Base-by-base conservation (phyloP, 257 asterid genomes). In the Salvia splendens region DNA sequence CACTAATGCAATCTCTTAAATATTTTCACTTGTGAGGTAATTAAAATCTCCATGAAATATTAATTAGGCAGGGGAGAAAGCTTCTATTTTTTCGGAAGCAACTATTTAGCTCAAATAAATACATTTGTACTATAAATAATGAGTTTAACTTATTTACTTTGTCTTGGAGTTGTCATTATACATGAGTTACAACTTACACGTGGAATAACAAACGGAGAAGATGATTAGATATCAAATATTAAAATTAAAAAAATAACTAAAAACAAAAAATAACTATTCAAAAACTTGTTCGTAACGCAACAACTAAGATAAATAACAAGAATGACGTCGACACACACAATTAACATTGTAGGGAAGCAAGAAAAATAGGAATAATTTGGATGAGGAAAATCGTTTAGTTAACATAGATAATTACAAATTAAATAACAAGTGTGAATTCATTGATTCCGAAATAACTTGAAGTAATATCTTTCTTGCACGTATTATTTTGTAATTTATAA, bases 361-460 rank as follows among this genome's bases (percentile, higher is more conserved):
- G 56, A 62, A 42, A 32, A 43, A 64, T 9, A 20, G 8, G 10
- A 1, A 7, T 7, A 8, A 41, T 38, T 48, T 48, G 55, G 71
- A 64, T 28, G 72, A 46, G 68, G 62, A 73, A 40, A 54, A 54
- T 43, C 66, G 71, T 12, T 54, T 46, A 24, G 30, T 24, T 24
- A 17, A 40, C 45, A 7, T 40, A 40, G 8, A 1, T 40, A 40
- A 7, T 40, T 40, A 40, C 2, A 6, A 1, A 5, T 7, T 40
- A 40, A 40, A 40, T 7, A 40, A 5, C 59, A 49, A 61, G 79
- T 82, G 81, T 77, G 84, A 82, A 82, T 69, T 17, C 78, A 53
- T 68, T 46, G 63, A 74, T 79, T 72, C 79, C 79, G 1, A 53
- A 51, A 9, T 7, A 9, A 35, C 30, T 35, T 46, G 33, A 45